Percentiles rank a stretch among this genome's conserved stretches.
phyloP scores from a whole-genome alignment of 1,284 basidiomycete species.

The Sanghuangporus sanghuang region DNA sequence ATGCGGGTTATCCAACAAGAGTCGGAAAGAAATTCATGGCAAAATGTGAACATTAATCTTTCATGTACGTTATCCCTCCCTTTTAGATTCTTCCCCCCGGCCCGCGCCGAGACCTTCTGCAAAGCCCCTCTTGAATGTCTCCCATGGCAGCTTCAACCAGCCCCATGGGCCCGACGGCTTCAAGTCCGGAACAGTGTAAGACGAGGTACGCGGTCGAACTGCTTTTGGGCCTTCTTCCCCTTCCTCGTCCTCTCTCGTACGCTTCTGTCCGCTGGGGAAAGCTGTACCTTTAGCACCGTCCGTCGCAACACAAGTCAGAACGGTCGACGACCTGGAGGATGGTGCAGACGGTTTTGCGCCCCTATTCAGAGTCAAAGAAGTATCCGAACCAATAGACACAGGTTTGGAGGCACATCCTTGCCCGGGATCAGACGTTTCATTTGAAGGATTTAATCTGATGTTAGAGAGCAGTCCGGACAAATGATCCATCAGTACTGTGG shows the following conservation, averaged over 20 bases:
- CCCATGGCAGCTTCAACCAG: slow-evolving; percentile 16
- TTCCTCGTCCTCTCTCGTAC: slow-evolving; percentile 7
- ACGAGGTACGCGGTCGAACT: slow-evolving; percentile 5
- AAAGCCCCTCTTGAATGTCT: slow-evolving; percentile 18
- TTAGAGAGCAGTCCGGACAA: not conserved
- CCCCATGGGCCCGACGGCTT: slow-evolving; percentile 14
- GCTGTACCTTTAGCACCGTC: not conserved
- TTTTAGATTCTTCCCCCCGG: not conserved
- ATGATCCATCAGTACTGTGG: not conserved
- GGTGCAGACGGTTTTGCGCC: not conserved
- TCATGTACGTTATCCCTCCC: not conserved
- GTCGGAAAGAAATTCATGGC: not conserved
- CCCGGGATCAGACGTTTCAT: not conserved
- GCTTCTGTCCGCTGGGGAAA: slow-evolving; percentile 4
- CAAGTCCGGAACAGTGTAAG: not conserved
- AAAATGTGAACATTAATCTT: not conserved
- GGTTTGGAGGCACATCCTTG: not conserved
- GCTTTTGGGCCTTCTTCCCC: not conserved
- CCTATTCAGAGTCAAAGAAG: not conserved
- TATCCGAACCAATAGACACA: not conserved
- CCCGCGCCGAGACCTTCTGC: slow-evolving; percentile 13
- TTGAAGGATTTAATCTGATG: too few relatives aligned
- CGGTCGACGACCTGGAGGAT: slow-evolving; percentile 5
- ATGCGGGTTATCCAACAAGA: not conserved
- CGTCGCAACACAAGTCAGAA: slow-evolving; percentile 1